These are phyloP conservation scores for Solioccasus polychromus DNA, from an alignment of 768 basidiomycete species.

Conservation along the genomic window DNA sequence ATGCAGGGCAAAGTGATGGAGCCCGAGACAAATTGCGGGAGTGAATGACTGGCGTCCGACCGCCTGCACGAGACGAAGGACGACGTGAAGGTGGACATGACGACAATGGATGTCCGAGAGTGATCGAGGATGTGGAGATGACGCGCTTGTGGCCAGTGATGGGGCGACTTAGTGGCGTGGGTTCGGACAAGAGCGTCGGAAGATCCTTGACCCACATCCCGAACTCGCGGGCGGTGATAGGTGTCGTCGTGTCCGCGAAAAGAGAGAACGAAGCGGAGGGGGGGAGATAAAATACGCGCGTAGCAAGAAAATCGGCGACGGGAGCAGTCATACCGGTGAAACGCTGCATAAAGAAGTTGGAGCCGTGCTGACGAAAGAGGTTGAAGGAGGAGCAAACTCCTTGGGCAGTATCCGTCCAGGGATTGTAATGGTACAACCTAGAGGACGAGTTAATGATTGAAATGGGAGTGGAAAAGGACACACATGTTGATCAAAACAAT, in stretches of 20 bases:
- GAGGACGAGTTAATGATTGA: slow-evolving; percentile 4
- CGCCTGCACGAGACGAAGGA: slow-evolving; percentile 64
- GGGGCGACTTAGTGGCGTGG: slow-evolving; percentile 28
- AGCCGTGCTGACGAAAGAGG: slow-evolving; percentile 72
- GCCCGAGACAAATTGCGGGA: slow-evolving; percentile 61
- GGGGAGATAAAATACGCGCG: slow-evolving; percentile 79
- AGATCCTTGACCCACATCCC: slow-evolving; percentile 83
- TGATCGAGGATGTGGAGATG: slow-evolving; percentile 53
- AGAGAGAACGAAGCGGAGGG: slow-evolving; percentile 42
- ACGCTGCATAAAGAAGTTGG: slow-evolving; percentile 83
- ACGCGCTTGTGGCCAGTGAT: slow-evolving; percentile 49
- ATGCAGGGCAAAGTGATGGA: slow-evolving; percentile 54
- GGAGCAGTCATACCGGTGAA: slow-evolving; percentile 86
- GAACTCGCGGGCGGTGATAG: slow-evolving; percentile 76
- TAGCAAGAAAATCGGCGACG: slow-evolving; percentile 86
- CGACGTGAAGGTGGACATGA: slow-evolving; percentile 66
- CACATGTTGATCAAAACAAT: slow-evolving; percentile 99
- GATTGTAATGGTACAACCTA: slow-evolving; percentile 97
- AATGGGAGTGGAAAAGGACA: slow-evolving; percentile 24
- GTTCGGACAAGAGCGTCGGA: slow-evolving; percentile 63
- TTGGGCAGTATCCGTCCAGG: slow-evolving; percentile 92
- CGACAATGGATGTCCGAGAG: slow-evolving; percentile 62
- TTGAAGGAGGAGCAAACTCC: slow-evolving; percentile 81
- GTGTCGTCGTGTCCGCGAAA: slow-evolving; percentile 24
- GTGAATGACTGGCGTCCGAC: slow-evolving; percentile 51